Conservation (phyloP, 2,329 filamentous ascomycete genomes). For the Geosmithia flava region DNA sequence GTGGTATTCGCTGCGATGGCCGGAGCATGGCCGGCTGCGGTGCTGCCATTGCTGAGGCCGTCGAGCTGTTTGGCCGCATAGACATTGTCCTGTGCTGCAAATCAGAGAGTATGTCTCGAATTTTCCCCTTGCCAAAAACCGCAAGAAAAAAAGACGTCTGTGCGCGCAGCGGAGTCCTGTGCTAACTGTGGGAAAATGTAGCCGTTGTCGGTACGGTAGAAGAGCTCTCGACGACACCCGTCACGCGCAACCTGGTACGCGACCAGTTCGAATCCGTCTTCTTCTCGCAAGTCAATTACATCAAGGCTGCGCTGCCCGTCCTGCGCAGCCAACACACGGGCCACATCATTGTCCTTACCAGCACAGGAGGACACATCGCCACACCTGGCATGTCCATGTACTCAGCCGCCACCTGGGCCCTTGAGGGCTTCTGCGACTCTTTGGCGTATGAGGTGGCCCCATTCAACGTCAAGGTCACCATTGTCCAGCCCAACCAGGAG, state of each 20-base stretch:
- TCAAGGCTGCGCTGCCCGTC: conserved; percentile 73
- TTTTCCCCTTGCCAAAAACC: not conserved
- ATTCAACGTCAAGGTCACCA: conserved; percentile 93
- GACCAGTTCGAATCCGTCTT: conserved; percentile 93
- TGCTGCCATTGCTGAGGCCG: conserved; percentile 75
- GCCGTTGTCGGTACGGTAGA: conserved; percentile 85
- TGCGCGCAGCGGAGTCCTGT: not conserved
- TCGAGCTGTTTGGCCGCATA: conserved; percentile 71
- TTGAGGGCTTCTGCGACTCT: conserved; percentile 92
- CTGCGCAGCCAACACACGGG: conserved; percentile 73
- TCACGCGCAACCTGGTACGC: conserved; percentile 66
- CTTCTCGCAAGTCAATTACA: conserved; percentile 92
- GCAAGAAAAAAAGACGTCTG: not conserved
- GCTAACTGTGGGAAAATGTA: conserved; percentile 18
- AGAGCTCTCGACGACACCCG: conserved; percentile 63
- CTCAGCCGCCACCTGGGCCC: conserved; percentile 84
- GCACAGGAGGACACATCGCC: conserved; percentile 83
- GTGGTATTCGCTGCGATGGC: conserved; percentile 51
- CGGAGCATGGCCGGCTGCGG: conserved; percentile 59
- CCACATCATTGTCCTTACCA: conserved; percentile 82
- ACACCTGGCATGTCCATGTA: conserved; percentile 87
- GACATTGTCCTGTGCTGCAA: conserved; percentile 87
- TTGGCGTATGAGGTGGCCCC: conserved; percentile 93
- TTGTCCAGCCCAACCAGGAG: conserved; percentile 92
- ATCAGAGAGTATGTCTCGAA: conserved; percentile 58